phyloP scores from a whole-genome alignment of 768 basidiomycete species.

The Zangia roseola region DNA sequence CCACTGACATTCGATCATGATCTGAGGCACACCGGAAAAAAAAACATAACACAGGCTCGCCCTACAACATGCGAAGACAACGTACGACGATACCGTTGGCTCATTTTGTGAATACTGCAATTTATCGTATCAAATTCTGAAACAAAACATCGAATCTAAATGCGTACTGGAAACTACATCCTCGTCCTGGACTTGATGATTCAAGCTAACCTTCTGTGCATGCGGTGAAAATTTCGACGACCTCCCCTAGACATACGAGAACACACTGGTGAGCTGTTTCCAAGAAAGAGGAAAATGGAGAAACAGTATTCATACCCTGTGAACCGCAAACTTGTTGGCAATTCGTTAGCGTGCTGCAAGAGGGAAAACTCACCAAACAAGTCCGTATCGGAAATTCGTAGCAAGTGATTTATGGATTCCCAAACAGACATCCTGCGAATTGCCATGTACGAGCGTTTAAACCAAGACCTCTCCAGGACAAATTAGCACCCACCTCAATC shows the following conservation, averaged over 20 bases:
- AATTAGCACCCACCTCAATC: conserved; percentile 61
- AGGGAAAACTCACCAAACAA: conserved; percentile 72
- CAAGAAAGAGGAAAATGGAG: background rate
- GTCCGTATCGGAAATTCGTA: conserved; percentile 88
- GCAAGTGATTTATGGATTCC: conserved; percentile 89
- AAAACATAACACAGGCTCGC: no score
- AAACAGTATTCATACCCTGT: conserved; percentile 24
- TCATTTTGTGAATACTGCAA: conserved; percentile 34
- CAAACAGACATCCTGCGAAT: conserved; percentile 75
- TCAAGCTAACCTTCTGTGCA: conserved; percentile 89
- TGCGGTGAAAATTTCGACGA: conserved; percentile 93
- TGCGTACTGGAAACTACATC: conserved; percentile 85
- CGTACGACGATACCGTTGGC: background rate
- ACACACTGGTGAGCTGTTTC: background rate
- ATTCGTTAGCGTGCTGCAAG: background rate
- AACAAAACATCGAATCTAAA: background rate
- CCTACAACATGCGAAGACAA: background rate
- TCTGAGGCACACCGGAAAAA: no score
- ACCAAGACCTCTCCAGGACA: background rate
- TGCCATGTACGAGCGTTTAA: background rate
- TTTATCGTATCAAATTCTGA: background rate
- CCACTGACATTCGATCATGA: no score
- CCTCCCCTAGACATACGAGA: conserved; percentile 58
- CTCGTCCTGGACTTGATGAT: conserved; percentile 82
- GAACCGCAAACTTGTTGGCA: conserved; percentile 3